phyloP scores from a whole-genome alignment of 169 alveolate species.

The Plasmodium berghei region DNA sequence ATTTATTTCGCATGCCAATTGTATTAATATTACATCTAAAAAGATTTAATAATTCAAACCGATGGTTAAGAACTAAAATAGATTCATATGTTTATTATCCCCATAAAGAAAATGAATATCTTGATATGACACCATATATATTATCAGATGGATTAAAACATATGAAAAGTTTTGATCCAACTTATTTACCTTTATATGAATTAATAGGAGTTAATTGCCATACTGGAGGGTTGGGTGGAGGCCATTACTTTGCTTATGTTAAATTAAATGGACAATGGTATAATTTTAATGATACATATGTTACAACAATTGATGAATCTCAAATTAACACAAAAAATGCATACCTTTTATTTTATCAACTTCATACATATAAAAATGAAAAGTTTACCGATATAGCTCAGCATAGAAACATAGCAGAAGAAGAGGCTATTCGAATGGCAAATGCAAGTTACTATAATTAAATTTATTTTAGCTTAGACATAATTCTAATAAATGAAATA shows the following conservation, averaged over 20 bases:
- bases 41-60: constrained; percentile 88
- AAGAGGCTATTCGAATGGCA: constrained; percentile 53
- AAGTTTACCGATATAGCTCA: constrained; percentile 51
- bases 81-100: constrained; percentile 73
- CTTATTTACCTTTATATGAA: constrained; percentile 81
- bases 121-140: constrained; percentile 77
- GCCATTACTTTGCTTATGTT: constrained; percentile 85
- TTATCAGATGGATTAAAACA: constrained; percentile 72
- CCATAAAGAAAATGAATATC: constrained; percentile 72
- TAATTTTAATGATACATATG: constrained; percentile 77
- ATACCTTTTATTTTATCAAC: constrained; percentile 51
- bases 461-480: background rate
- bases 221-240: constrained; percentile 85
- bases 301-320: constrained; percentile 57
- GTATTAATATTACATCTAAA: constrained; percentile 90
- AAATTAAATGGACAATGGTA: constrained; percentile 84
- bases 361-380: constrained; percentile 40
- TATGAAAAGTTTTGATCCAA: constrained; percentile 75
- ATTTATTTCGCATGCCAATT: constrained; percentile 90
- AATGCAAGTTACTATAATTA: constrained; percentile 55
- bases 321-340: constrained; percentile 55
- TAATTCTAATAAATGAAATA: background rate
- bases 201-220: constrained; percentile 84
- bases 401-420: constrained; percentile 52
- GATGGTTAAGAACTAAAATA: constrained; percentile 60